Evolutionary conservation across 2,329 filamentous ascomycete genomes (phyloP).

Genomic region (Aspergillus eucalypticola): DNA sequence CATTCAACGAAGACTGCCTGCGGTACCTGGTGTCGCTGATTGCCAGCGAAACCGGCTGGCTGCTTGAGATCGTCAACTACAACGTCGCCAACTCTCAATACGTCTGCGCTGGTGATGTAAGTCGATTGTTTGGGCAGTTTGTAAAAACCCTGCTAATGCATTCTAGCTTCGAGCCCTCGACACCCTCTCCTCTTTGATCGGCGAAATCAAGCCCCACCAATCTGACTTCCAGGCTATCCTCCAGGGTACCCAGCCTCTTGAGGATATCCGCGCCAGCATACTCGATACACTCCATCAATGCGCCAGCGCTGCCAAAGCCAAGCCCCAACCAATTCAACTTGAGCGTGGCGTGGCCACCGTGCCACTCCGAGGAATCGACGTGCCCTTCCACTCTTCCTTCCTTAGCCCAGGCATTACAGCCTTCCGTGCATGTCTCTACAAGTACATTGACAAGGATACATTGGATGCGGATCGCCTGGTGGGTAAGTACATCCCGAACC

Average conservation of each 20-base stretch:
- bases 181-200: neutral
- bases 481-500: slow-evolving; percentile 8
- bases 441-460: neutral
- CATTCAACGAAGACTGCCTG: neutral
- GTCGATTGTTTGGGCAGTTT: neutral
- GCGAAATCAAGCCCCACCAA: neutral
- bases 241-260: neutral
- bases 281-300: neutral
- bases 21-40: slow-evolving; percentile 53
- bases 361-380: slow-evolving; percentile 8
- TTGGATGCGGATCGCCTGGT: neutral
- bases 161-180: slow-evolving; percentile 3
- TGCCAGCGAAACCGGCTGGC: slow-evolving; percentile 82
- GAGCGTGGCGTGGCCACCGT: slow-evolving; percentile 2
- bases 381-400: slow-evolving; percentile 10
- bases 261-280: neutral
- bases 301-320: neutral
- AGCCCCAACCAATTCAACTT: neutral
- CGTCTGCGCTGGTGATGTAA: slow-evolving; percentile 60
- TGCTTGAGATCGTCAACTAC: slow-evolving; percentile 97
- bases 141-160: neutral
- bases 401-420: neutral
- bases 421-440: slow-evolving; percentile 5
- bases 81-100: slow-evolving; percentile 67
- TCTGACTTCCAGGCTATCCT: neutral